phyloP scores from a whole-genome alignment of 2,329 filamentous ascomycete genomes.

The Trichoderma breve region DNA sequence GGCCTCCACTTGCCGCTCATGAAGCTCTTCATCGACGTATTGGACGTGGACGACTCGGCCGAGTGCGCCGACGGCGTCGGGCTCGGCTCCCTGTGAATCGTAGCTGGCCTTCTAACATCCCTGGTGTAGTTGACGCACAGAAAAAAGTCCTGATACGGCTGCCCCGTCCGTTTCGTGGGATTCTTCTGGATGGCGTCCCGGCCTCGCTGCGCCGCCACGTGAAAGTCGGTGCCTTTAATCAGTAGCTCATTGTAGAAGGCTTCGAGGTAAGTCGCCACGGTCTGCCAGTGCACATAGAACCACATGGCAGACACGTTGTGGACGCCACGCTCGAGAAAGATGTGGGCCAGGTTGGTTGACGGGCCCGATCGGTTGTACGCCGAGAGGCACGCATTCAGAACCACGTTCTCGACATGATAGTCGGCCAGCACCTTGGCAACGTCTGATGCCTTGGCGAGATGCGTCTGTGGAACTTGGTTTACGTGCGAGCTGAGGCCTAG shows the following conservation, averaged over 20 bases:
- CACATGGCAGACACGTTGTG: conserved; percentile 32
- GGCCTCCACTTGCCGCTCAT: conserved; percentile 24
- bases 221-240: conserved; percentile 29
- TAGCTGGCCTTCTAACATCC: conserved; percentile 20
- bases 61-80: conserved; percentile 26
- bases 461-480: conserved; percentile 27
- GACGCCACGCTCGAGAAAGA: conserved; percentile 29
- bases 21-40: conserved; percentile 25
- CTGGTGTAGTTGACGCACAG: conserved; percentile 33
- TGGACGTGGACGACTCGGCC: conserved; percentile 26
- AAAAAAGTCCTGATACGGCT: conserved; percentile 30
- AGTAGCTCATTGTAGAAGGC: conserved; percentile 30
- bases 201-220: conserved; percentile 30
- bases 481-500: conserved; percentile 19
- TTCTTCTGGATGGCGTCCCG: conserved; percentile 28
- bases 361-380: conserved; percentile 29
- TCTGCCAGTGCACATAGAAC: conserved; percentile 32
- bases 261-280: conserved; percentile 30
- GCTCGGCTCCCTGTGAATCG: conserved; percentile 24
- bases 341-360: conserved; percentile 30
- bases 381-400: conserved; percentile 32
- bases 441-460: conserved; percentile 25
- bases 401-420: conserved; percentile 30
- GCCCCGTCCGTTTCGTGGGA: conserved; percentile 25
- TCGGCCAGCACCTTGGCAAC: conserved; percentile 28